Evolutionary conservation across 179 eudicot species (phyloP).

Genomic region (Spergularia azorica): DNA sequence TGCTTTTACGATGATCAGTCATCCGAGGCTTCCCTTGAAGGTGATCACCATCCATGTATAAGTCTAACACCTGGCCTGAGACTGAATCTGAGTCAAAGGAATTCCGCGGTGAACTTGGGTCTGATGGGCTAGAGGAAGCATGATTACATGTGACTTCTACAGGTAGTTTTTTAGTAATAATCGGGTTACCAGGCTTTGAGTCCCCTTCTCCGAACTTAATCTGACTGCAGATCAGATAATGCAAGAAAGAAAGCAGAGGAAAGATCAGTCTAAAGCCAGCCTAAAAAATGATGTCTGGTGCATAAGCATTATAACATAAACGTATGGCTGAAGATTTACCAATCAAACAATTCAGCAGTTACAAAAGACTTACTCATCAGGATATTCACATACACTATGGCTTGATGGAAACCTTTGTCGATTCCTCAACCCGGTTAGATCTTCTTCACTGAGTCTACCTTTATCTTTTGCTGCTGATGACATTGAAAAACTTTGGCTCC

Average conservation of each 20-base stretch:
- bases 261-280: not conserved
- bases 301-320: not conserved
- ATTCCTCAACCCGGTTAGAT: constrained; percentile 17
- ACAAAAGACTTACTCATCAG: constrained; percentile 27
- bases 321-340: too few relatives aligned
- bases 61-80: constrained; percentile 28
- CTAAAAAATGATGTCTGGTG: not conserved
- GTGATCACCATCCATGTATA: constrained; percentile 37
- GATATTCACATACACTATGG: constrained; percentile 25
- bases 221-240: constrained; percentile 25
- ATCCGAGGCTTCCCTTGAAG: constrained; percentile 25
- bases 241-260: constrained; percentile 1
- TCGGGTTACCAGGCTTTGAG: constrained; percentile 14
- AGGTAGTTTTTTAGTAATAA: constrained; percentile 16
- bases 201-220: constrained; percentile 13
- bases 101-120: constrained; percentile 35
- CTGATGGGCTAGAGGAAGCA: constrained; percentile 26
- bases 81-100: constrained; percentile 34
- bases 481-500: constrained; percentile 29
- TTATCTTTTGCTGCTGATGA: constrained; percentile 22
- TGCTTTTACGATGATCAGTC: constrained; percentile 11
- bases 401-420: constrained; percentile 24
- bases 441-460: constrained; percentile 17
- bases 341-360: not conserved
- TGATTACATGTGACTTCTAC: constrained; percentile 25